Evolutionary conservation across 805 yeast genomes (phyloP).

Genomic region (Dipodascus albidus): DNA sequence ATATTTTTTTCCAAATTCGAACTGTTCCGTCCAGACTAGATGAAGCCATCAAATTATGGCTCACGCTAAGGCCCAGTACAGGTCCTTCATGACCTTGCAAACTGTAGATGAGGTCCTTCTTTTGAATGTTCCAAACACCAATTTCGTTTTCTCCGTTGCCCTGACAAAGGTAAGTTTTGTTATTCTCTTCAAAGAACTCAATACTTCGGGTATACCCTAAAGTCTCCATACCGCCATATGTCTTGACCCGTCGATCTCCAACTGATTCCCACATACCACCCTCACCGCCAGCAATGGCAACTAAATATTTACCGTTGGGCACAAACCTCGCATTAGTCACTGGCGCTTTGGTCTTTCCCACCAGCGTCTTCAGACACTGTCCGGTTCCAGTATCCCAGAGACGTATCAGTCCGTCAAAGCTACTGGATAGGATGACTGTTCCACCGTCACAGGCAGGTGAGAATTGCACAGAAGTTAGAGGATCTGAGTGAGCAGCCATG

Average conservation of each 20-base stretch:
- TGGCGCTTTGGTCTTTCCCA: slow-evolving; percentile 70
- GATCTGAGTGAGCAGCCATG: slow-evolving; percentile 86
- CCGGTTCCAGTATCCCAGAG: slow-evolving; percentile 83
- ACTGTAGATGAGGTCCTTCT: slow-evolving; percentile 35
- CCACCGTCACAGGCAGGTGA: slow-evolving; percentile 47
- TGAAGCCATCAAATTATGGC: slow-evolving; percentile 14
- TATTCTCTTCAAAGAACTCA: slow-evolving; percentile 42
- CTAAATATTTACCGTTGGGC: slow-evolving; percentile 68
- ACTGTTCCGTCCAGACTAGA: slow-evolving; percentile 13
- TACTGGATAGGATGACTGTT: slow-evolving; percentile 71
- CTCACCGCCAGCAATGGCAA: slow-evolving; percentile 74
- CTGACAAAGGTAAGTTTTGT: slow-evolving; percentile 29
- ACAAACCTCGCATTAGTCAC: slow-evolving; percentile 62
- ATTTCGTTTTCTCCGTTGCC: slow-evolving; percentile 49
- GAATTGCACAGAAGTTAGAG: slow-evolving; percentile 65
- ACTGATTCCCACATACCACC: slow-evolving; percentile 80
- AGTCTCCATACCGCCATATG: slow-evolving; percentile 31
- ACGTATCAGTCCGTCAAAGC: slow-evolving; percentile 84
- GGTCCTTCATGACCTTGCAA: slow-evolving; percentile 17
- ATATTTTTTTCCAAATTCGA: slow-evolving; percentile 7
- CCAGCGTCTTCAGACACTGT: slow-evolving; percentile 82
- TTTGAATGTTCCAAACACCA: slow-evolving; percentile 57
- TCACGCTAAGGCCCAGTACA: slow-evolving; percentile 16
- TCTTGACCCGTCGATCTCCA: slow-evolving; percentile 68
- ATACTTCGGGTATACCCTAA: slow-evolving; percentile 15